Evolutionary conservation across 148 eudicot species (phyloP).

Genomic region (Amaranthus cruentus): DNA sequence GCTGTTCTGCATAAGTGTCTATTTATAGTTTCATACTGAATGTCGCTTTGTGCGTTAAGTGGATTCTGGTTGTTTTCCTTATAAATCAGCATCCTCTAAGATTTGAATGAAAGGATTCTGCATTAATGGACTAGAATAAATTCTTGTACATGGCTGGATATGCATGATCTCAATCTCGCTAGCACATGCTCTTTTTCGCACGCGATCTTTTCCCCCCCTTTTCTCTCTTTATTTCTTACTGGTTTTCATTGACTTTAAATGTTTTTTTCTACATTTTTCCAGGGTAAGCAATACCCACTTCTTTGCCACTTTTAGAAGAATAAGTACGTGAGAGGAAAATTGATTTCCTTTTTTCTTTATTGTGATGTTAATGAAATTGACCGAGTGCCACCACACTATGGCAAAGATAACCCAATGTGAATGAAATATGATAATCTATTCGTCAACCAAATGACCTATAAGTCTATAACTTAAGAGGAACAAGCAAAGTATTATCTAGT

Average conservation of each 20-base stretch:
- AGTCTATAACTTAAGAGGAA: neutral
- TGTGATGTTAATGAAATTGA: neutral
- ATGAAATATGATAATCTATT: neutral
- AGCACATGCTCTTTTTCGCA: neutral
- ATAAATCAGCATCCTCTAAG: conserved; percentile 11
- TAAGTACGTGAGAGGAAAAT: neutral
- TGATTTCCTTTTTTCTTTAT: neutral
- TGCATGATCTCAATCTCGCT: neutral
- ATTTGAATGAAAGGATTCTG: conserved; percentile 1
- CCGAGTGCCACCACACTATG: neutral
- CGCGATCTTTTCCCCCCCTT: too few species aligned
- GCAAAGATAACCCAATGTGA: neutral
- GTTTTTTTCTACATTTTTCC: neutral
- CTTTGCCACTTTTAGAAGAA: neutral
- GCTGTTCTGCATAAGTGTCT: neutral
- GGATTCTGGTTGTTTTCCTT: conserved; percentile 6
- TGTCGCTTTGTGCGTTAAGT: neutral
- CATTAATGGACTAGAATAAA: conserved; percentile 12
- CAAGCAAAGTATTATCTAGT: neutral
- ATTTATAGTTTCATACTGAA: conserved; percentile 4
- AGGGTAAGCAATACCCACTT: neutral
- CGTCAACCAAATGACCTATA: neutral
- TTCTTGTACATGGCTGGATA: conserved; percentile 2
- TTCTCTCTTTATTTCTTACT: neutral
- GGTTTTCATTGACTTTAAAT: neutral